phyloP scores from a whole-genome alignment of 306 rosid species.

The Prunus dulcis region DNA sequence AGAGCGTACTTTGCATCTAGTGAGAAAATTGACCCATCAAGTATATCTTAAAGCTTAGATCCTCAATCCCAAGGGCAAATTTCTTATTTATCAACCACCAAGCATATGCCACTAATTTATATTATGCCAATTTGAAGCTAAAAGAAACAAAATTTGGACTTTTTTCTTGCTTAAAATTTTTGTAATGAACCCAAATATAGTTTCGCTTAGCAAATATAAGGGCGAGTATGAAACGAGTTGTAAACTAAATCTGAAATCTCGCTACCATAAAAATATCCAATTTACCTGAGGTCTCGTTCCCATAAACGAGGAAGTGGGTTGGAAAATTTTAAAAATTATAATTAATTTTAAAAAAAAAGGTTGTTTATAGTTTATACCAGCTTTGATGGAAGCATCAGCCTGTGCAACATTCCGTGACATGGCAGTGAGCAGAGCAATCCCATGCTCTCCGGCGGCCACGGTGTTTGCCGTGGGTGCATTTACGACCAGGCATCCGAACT shows the following conservation, averaged over 20 bases:
- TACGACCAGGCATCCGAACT: conserved; percentile 80
- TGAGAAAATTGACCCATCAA: neutral
- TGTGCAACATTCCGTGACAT: conserved; percentile 89
- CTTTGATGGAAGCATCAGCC: conserved; percentile 84
- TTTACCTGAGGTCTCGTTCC: too few species aligned
- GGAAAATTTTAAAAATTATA: neutral
- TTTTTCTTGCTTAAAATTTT: neutral
- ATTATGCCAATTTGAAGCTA: too few species aligned
- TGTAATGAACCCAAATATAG: neutral
- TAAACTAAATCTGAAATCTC: neutral
- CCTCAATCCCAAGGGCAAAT: neutral
- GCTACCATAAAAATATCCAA: neutral
- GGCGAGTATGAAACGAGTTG: neutral
- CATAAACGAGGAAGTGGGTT: neutral
- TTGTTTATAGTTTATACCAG: conserved; percentile 37
- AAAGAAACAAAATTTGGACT: neutral
- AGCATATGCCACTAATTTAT: neutral
- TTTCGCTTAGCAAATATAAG: neutral
- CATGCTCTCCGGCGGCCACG: conserved; percentile 87
- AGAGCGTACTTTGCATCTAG: too few species aligned
- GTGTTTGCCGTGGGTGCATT: conserved; percentile 92
- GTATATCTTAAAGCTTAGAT: neutral
- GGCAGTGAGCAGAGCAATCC: conserved; percentile 74
- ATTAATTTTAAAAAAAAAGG: neutral
- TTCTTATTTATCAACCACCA: neutral